phyloP scores from a whole-genome alignment of 148 eudicot genomes.

The Fallopia convolvulus region DNA sequence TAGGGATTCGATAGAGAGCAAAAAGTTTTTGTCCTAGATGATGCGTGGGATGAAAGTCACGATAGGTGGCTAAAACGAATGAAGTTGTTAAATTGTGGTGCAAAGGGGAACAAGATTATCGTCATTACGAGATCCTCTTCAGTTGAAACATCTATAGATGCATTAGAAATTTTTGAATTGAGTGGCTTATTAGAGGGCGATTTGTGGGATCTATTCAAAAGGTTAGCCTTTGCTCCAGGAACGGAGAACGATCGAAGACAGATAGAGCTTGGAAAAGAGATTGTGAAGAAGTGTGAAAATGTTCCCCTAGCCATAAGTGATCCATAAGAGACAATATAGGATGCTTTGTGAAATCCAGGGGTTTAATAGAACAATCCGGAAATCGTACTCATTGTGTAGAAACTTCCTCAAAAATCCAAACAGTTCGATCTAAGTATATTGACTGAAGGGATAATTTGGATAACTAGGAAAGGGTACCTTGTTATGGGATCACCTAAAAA shows the following conservation, averaged over 20 bases:
- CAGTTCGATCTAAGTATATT: no score
- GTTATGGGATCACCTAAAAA: no score
- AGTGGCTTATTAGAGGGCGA: constrained; percentile 19
- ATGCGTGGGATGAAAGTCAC: not conserved
- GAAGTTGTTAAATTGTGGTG: not conserved
- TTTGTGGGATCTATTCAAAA: constrained; percentile 21
- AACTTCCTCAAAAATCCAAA: no score
- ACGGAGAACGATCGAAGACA: constrained; percentile 1
- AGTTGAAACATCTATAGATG: not conserved
- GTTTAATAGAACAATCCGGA: no score
- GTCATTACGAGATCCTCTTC: not conserved
- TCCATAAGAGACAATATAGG: no score
- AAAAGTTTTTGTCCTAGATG: not conserved
- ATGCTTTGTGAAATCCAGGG: no score
- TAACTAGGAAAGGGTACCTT: no score
- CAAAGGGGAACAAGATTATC: not conserved
- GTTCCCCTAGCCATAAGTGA: constrained; percentile 25
- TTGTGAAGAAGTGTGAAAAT: constrained; percentile 21
- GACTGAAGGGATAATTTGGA: no score
- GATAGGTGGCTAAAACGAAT: not conserved
- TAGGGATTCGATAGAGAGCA: not conserved
- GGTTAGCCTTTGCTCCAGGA: not conserved
- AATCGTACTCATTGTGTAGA: no score
- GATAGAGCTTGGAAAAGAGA: constrained; percentile 18
- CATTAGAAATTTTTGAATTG: not conserved